phyloP scores from a whole-genome alignment of 1,284 basidiomycete genomes.

The Ustilago cynodontis region DNA sequence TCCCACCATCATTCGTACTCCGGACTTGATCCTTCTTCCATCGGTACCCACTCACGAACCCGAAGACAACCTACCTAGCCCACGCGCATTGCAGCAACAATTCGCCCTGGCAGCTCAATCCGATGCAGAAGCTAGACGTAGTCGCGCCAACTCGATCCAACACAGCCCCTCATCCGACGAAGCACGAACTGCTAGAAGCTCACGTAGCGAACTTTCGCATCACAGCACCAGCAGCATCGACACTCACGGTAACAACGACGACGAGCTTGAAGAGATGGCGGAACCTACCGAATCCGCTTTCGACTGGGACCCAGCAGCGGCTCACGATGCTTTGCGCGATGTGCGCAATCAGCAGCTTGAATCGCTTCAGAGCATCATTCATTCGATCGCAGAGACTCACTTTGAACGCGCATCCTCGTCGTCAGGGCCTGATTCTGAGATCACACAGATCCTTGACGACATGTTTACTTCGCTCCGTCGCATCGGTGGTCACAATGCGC shows the following conservation, averaged over 20 bases:
- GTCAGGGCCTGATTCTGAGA: conserved; percentile 3
- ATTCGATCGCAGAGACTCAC: conserved; percentile 35
- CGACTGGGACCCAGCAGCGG: conserved; percentile 13
- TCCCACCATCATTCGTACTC: conserved; percentile 49
- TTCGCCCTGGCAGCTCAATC: conserved; percentile 34
- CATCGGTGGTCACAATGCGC: conserved; percentile 35
- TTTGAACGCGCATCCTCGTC: conserved; percentile 14
- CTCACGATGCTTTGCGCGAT: conserved; percentile 27
- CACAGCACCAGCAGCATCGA: conserved; percentile 2
- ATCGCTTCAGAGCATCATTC: conserved; percentile 28
- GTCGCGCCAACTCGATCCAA: conserved; percentile 23
- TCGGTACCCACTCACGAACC: conserved; percentile 57
- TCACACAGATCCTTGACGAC: conserved; percentile 40
- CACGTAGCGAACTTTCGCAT: conserved; percentile 10
- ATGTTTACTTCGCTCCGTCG: conserved; percentile 41
- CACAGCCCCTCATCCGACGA: conserved; percentile 8
- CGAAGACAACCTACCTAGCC: conserved; percentile 47
- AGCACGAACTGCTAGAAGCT: conserved; percentile 3
- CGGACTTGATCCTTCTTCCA: conserved; percentile 46
- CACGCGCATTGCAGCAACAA: conserved; percentile 34
- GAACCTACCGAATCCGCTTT: conserved; percentile 15
- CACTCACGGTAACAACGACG: conserved; percentile 10
- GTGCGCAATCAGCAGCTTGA: conserved; percentile 41
- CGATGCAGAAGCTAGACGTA: conserved; percentile 26
- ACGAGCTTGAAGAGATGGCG: conserved; percentile 43